Percentiles rank a stretch among this genome's conserved stretches.
Conservation (phyloP, 176 grass and related monocot genomes). For the Zizania latifolia region DNA sequence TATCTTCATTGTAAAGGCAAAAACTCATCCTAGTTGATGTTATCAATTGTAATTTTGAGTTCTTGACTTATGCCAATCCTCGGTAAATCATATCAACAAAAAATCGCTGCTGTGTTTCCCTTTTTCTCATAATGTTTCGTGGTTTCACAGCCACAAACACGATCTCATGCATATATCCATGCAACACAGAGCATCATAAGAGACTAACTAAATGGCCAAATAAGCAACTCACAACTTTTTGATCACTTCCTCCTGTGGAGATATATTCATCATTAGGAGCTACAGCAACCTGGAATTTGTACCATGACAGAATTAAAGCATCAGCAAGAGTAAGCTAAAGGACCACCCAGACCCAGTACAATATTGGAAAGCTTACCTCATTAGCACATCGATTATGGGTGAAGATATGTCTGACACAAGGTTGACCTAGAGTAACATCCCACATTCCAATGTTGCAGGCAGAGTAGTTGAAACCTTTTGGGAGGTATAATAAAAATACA, state of each 20-base stretch:
- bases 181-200: neutral
- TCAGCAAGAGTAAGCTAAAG: neutral
- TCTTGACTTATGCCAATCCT: neutral
- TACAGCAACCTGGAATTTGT: conserved; percentile 61
- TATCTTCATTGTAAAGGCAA: neutral
- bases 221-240: conserved; percentile 87
- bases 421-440: conserved; percentile 81
- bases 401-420: conserved; percentile 68
- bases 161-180: neutral
- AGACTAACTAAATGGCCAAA: conserved; percentile 19
- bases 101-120: neutral
- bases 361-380: conserved; percentile 51
- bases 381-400: conserved; percentile 79
- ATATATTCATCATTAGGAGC: conserved; percentile 85
- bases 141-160: neutral
- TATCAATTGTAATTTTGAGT: neutral
- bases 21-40: conserved; percentile 19
- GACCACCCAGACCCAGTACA: conserved; percentile 7
- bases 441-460: conserved; percentile 71
- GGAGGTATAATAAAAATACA: conserved; percentile 9
- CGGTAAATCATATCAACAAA: conserved; percentile 15
- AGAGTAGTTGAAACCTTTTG: conserved; percentile 20
- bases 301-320: conserved; percentile 25
- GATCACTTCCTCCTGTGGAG: conserved; percentile 82
- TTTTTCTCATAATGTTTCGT: conserved; percentile 6